phyloP scores from a whole-genome alignment of 2,329 filamentous ascomycete species.

The Penicillium sclerotigenum region DNA sequence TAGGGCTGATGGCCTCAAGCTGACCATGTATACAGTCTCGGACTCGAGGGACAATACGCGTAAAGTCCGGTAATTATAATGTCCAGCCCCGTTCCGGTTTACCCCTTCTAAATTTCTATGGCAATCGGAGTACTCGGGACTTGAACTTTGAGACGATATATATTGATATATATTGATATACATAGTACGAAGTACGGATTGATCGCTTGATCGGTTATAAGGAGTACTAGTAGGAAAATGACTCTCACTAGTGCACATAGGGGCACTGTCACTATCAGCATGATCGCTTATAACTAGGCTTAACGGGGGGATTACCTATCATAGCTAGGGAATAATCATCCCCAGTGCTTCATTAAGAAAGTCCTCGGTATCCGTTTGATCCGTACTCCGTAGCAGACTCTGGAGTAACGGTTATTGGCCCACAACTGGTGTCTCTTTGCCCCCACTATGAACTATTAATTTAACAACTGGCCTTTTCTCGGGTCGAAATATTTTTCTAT shows the following conservation, averaged over 20 bases:
- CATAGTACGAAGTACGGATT: neutral
- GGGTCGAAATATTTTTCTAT: too few species aligned
- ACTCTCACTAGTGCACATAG: neutral
- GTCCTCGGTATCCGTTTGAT: neutral
- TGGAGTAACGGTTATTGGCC: constrained; percentile 8
- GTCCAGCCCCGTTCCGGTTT: constrained; percentile 11
- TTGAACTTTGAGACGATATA: neutral
- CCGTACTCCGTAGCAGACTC: neutral
- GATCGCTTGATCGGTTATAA: neutral
- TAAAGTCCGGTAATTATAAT: constrained; percentile 18
- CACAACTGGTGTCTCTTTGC: neutral
- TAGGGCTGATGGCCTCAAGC: neutral
- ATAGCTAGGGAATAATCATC: neutral
- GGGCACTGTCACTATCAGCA: constrained; percentile 3
- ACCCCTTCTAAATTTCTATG: constrained; percentile 22
- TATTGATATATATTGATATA: neutral
- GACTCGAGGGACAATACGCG: neutral
- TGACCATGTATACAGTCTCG: neutral
- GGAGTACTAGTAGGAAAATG: neutral
- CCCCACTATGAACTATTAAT: neutral
- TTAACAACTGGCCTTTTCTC: constrained; percentile 1
- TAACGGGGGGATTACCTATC: neutral
- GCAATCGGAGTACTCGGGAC: constrained; percentile 16
- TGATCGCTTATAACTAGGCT: neutral
- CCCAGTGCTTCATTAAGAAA: constrained; percentile 1